phyloP scores from a whole-genome alignment of 225 moss, liverwort and hornwort species.

The Polytrichum formosum region DNA sequence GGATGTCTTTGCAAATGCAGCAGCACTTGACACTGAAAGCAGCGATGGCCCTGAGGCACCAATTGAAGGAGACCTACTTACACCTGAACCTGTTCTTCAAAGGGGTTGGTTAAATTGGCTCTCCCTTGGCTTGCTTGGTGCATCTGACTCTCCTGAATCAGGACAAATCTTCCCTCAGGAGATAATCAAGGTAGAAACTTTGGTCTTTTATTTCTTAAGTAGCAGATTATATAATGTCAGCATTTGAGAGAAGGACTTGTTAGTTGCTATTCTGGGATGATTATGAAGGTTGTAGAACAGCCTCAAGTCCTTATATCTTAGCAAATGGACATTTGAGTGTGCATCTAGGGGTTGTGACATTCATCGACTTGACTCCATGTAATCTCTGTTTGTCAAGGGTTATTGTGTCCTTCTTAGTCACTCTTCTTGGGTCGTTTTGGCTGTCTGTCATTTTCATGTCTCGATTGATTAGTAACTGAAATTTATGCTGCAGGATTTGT shows the following conservation, averaged over 20 bases:
- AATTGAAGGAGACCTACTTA: constrained; percentile 47
- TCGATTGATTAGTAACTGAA: too few relatives aligned
- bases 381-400: too few relatives aligned
- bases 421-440: background rate
- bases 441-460: background rate
- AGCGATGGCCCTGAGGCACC: constrained; percentile 34
- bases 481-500: constrained; percentile 52
- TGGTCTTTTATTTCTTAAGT: constrained; percentile 3
- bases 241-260: too few relatives aligned
- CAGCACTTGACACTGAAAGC: constrained; percentile 61
- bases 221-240: too few relatives aligned
- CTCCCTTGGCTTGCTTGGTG: constrained; percentile 86
- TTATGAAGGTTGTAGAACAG: too few relatives aligned
- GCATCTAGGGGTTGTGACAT: too few relatives aligned
- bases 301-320: too few relatives aligned
- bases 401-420: background rate
- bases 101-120: constrained; percentile 99
- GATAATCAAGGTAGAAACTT: constrained; percentile 64
- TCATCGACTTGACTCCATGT: too few relatives aligned
- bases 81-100: constrained; percentile 64
- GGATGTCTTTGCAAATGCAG: constrained; percentile 84
- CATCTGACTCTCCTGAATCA: constrained; percentile 62
- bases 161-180: constrained; percentile 71
- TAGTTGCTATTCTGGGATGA: background rate
- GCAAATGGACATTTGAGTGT: too few relatives aligned